phyloP scores from a whole-genome alignment of 495 filamentous ascomycete species.

The Friedmanniomyces simplex region DNA sequence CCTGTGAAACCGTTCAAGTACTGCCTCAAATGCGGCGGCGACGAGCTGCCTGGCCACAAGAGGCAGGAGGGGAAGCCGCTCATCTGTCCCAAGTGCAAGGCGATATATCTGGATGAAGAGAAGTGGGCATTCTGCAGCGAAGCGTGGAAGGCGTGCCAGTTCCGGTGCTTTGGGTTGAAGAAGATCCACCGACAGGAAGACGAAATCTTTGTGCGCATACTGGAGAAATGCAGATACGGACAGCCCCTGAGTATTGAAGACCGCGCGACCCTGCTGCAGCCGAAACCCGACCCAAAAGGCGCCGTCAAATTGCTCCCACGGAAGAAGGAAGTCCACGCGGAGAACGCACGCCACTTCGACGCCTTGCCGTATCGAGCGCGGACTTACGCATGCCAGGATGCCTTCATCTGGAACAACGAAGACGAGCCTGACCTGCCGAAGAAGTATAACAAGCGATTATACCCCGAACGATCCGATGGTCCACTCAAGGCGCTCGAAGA shows the following conservation, averaged over 20 bases:
- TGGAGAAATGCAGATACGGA: slow-evolving; percentile 43
- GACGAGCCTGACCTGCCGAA: not conserved
- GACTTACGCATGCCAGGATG: not conserved
- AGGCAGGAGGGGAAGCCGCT: slow-evolving; percentile 12
- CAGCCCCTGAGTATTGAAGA: slow-evolving; percentile 29
- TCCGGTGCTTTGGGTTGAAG: slow-evolving; percentile 34
- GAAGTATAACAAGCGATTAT: not conserved
- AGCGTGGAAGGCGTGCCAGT: slow-evolving; percentile 31
- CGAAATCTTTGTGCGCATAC: slow-evolving; percentile 37
- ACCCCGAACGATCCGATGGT: not conserved
- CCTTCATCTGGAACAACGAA: slow-evolving; percentile 5
- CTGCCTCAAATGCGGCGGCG: slow-evolving; percentile 34
- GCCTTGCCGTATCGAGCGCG: slow-evolving; percentile 19
- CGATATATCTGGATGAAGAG: slow-evolving; percentile 14
- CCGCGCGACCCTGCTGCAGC: slow-evolving; percentile 37
- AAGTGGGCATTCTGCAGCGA: slow-evolving; percentile 29
- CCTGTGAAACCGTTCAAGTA: slow-evolving; percentile 34
- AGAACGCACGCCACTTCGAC: slow-evolving; percentile 19
- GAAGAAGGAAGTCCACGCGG: slow-evolving; percentile 27
- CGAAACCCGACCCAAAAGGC: slow-evolving; percentile 32
- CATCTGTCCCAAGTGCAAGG: slow-evolving; percentile 37
- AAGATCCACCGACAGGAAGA: slow-evolving; percentile 47
- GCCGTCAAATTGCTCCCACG: slow-evolving; percentile 40
- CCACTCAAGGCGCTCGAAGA: slow-evolving; percentile 11
- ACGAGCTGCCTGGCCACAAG: slow-evolving; percentile 13